Evolutionary conservation across 2,329 filamentous ascomycete genomes (phyloP), one percentile per base, ranked within the genome.

Genomic region (Bipolaris cookei): DNA sequence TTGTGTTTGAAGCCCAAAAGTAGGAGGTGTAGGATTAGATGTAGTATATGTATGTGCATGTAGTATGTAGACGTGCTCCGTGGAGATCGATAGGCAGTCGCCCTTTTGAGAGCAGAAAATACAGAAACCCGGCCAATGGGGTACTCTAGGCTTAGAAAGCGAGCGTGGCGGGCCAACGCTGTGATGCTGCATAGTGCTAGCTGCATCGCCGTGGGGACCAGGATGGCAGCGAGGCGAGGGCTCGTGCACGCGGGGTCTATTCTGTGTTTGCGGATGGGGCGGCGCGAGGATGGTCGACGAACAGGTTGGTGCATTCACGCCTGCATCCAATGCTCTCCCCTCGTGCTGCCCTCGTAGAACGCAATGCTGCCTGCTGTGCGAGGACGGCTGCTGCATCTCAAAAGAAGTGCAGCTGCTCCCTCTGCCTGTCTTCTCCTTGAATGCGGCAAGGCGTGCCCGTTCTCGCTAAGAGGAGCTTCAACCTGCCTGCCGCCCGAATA

Each of bases 1-100:
- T 83, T 23, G 77, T 83, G 7, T 84, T 84, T 63, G 78, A 80
- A 61, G 78, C 77, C 30, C 69, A 73, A 50, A 72, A 76, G 68
- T 77, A 70, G 58, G 34, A 32, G 46, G 34, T 41, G 38, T 38
- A 38, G 48, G 28, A 16, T 42, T 43, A 30, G 59, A 51, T 48
- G 52, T 25, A 13, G 37, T 11, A 41, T 23, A 18, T 34, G 28
- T 28, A 44, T 51, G 8, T 18, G 20, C 25, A 25, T n/a, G n/a
- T 25, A 25, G 25, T 28, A 28, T 3, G 7, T 10, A 10, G 25
- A 28, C 8, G 25, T 28, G 25, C 34, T 47, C 38, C 32, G 21
- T 21, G 21, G 52, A 38, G n/a, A 10, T 6, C 10, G 23, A 14
- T 23, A 44, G 32, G 23, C 44, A 42, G 6, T n/a, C 7, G 10